Evolutionary conservation across 306 rosid species (phyloP), one percentile per base, ranked within the genome.

Genomic region (Quercus wislizeni): DNA sequence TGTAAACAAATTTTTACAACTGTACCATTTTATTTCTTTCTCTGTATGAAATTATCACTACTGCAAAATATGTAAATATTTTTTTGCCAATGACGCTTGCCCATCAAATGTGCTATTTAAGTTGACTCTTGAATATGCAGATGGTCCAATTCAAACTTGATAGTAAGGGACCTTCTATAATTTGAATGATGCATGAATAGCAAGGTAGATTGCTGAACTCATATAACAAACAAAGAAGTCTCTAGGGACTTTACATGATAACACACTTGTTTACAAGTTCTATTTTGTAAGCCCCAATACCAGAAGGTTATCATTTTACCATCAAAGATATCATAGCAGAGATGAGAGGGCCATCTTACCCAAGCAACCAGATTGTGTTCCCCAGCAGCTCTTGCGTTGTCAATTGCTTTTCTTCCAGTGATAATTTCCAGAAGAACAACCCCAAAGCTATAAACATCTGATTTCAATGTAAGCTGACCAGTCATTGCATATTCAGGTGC

Each of bases 401-500:
- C 91, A 56, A 87, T 87, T 31, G 91, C 91, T 78, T 83, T 87
- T 87, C 91, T 85, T 38, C 91, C 91, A 0, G 91, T 87, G 71
- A 87, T 85, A 33, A 87, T 87, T 78, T 87, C 91, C 20, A 87
- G 79, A 63, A 87, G 87, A 85, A 87, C 91, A 54, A 87, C 91
- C 51, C 91, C 91, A n/a, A 87, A 87, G 84, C 91, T 87, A 62
- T 85, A 87, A 43, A 87, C 91, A 56, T 87, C 89, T 27, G 91
- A 87, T 78, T 87, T 87, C 68, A 87, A 80, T 52, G 91, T 87
- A 78, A 87, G 91, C 57, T 87, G 91, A 79, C 91, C 91, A 5
- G 91, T 87, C 91, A 87, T 87, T 78, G 91, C 91, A 83, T 87
- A 87, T 71, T 87, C 91, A 72, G 91, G 91, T 2, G 91, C 91